Base-by-base conservation (phyloP, 2,329 filamentous ascomycete species). In the Ascochyta koolunga region DNA sequence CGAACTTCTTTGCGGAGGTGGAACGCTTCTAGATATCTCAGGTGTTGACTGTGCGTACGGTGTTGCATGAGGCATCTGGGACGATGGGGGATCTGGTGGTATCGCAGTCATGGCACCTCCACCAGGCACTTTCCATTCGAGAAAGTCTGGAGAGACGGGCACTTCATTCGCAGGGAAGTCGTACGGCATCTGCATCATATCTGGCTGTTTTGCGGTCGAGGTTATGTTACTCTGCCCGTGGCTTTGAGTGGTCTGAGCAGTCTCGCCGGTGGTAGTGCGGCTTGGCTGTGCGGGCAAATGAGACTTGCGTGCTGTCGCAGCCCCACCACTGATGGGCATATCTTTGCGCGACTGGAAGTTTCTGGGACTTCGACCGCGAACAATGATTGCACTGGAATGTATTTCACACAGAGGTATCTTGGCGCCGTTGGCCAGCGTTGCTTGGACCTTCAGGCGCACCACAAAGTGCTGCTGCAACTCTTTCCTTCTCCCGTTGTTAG, bases 401-500 rank as follows among this genome's bases (percentile, higher is more conserved):
- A 91, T 87, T 75, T 97, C 93, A 45, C 89, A 89, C 45, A 97
- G 82, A 7, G 91, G 83, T 29, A 91, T 83, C 74, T 93, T 96
- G 29, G 83, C 83, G n/a, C 91, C 91, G 56, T 91, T 95, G 1
- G 90, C 84, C 43, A 98, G 78, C 0, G 91, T 95, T 15, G 89
- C 93, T 60, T 93, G 81, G 9, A 96, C 88, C 74, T 93, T 96
- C 45, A 98, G 79, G 59, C 92, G 89, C 53, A 98, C 83, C 10
- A 96, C 87, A 74, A 98, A 98, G 77, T 98, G 93, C 71, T 98
- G 93, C 72, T 98, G 93, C 39, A 98, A 83, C 73, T 98, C 93
- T 78, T 96, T 96, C 59, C 93, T 84, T 56, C 93, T 86, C 10
- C 93, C 93, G 72, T 98, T 98, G 77, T 98, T 98, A 51, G 93